These are phyloP conservation scores for Fusarium sp. DNA, from an alignment of 2,329 filamentous ascomycete genomes.

Conservation along the genomic window DNA sequence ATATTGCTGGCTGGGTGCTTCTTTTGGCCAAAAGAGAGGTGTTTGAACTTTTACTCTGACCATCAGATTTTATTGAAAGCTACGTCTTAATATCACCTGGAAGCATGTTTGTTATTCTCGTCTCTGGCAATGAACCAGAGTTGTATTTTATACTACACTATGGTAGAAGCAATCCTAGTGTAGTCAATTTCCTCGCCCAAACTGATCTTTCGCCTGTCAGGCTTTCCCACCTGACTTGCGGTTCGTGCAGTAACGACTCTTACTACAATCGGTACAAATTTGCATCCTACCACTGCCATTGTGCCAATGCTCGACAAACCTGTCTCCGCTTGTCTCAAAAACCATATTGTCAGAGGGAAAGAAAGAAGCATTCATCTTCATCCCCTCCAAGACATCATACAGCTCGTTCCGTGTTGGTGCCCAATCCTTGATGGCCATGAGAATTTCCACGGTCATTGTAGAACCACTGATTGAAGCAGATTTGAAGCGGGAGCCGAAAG, in stretches of 20 bases:
- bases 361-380: background rate
- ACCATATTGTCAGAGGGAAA: background rate
- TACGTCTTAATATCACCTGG: background rate
- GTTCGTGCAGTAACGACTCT: background rate
- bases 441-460: background rate
- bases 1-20: background rate
- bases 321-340: background rate
- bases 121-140: background rate
- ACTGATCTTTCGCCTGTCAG: accelerated
- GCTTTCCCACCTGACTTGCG: accelerated
- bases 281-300: background rate
- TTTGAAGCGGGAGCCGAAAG: background rate
- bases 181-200: too few species aligned
- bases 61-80: background rate
- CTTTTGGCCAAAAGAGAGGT: background rate
- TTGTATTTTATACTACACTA: background rate
- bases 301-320: background rate
- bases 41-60: accelerated
- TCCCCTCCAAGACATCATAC: background rate
- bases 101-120: background rate
- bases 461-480: background rate
- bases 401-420: background rate
- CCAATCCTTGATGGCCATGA: background rate
- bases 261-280: background rate
- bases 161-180: too few species aligned